phyloP scores from a whole-genome alignment of 352 stramenopile genomes.

The Phytophthora macrochlamydospora region DNA sequence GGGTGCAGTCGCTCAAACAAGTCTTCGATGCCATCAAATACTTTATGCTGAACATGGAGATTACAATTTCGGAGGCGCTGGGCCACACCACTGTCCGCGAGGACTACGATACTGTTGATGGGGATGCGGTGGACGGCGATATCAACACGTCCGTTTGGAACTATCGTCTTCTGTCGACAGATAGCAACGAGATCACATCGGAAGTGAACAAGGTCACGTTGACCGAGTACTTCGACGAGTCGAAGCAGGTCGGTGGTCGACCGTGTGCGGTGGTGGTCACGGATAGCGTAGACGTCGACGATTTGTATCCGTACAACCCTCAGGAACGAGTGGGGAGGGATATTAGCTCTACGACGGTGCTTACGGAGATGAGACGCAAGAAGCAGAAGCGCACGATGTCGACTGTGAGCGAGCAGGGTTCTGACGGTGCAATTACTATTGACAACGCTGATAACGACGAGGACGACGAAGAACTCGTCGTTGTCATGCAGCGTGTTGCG shows the following conservation, averaged over 20 bases:
- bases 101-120: constrained; percentile 44
- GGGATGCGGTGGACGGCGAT: constrained; percentile 3
- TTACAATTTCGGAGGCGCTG: constrained; percentile 55
- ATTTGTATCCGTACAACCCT: constrained; percentile 11
- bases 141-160: constrained; percentile 35
- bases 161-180: constrained; percentile 47
- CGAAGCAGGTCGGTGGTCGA: not conserved
- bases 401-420: constrained; percentile 4
- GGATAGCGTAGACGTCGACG: constrained; percentile 12
- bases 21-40: constrained; percentile 57
- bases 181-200: not conserved
- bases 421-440: not conserved
- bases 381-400: constrained; percentile 8
- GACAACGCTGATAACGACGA: constrained; percentile 2
- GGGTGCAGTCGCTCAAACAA: constrained; percentile 45
- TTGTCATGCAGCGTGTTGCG: constrained; percentile 1
- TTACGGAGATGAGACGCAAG: constrained; percentile 13
- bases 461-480: constrained; percentile 27
- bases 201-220: constrained; percentile 1
- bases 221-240: constrained; percentile 36
- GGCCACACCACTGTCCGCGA: constrained; percentile 56
- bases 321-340: constrained; percentile 7
- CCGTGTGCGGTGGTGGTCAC: constrained; percentile 14
- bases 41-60: constrained; percentile 63
- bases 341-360: constrained; percentile 9